A percentile compares a stretch with the other conserved stretches of the same genome.
Conservation (phyloP, 2,329 filamentous ascomycete species). For the Nectriaceae sp. region DNA sequence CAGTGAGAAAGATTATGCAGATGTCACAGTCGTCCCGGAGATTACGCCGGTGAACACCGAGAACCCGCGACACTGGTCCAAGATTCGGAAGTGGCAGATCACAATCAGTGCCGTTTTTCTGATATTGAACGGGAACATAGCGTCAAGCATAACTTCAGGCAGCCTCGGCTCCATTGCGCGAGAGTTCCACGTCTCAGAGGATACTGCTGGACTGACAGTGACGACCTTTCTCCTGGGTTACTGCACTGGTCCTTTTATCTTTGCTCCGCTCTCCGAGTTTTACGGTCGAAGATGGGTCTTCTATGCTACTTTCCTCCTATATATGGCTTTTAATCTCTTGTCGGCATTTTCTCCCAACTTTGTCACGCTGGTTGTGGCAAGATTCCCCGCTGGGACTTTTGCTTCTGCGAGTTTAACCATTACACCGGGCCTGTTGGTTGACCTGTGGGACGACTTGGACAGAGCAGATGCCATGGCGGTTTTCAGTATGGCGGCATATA, state of each 20-base stretch:
- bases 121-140: background rate
- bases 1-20: no score
- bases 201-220: constrained; percentile 44
- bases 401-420: background rate
- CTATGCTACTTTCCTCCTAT: constrained; percentile 39
- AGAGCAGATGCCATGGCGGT: background rate
- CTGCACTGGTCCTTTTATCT: constrained; percentile 53
- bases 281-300: constrained; percentile 51
- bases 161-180: background rate
- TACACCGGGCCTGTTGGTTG: background rate
- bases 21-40: no score
- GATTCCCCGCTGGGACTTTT: background rate
- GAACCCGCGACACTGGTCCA: background rate
- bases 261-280: constrained; percentile 54
- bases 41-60: background rate
- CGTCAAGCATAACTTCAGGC: background rate
- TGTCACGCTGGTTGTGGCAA: background rate
- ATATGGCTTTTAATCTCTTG: background rate
- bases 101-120: background rate
- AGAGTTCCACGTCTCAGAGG: background rate
- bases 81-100: background rate
- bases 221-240: constrained; percentile 54
- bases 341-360: background rate
- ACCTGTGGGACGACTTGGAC: background rate
- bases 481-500: background rate